phyloP scores from a whole-genome alignment of 2,329 filamentous ascomycete genomes.

The Exophiala spinifera region DNA sequence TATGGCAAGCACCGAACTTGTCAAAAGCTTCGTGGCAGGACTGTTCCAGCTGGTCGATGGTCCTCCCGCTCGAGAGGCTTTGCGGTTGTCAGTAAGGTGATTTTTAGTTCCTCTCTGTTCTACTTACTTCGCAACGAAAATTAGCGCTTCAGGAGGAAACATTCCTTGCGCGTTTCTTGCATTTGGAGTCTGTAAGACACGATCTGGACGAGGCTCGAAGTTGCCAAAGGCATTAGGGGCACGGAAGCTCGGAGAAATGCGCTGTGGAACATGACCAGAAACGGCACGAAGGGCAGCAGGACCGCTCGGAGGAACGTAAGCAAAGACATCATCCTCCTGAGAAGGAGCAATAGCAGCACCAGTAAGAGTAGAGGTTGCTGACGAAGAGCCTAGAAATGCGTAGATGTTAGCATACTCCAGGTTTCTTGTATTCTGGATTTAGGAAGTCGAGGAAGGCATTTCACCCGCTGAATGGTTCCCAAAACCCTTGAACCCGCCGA shows the following conservation, averaged over 20 bases:
- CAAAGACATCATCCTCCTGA: conserved; percentile 17
- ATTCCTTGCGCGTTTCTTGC: conserved; percentile 38
- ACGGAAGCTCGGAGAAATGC: conserved; percentile 5
- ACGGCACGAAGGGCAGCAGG: not conserved
- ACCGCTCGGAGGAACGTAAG: not conserved
- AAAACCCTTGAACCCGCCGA: not conserved
- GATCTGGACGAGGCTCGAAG: conserved; percentile 31
- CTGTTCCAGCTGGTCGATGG: conserved; percentile 32
- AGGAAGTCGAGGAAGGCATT: not conserved
- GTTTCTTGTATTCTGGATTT: not conserved
- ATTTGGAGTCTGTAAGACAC: conserved; percentile 30
- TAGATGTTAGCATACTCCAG: not conserved
- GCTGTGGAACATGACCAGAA: conserved; percentile 1
- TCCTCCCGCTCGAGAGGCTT: conserved; percentile 32
- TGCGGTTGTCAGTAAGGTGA: conserved; percentile 1
- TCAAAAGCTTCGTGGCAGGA: conserved; percentile 34
- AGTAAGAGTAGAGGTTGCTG: not conserved
- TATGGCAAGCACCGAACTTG: conserved; percentile 35
- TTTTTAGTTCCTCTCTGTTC: conserved; percentile 12
- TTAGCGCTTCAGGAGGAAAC: conserved; percentile 36
- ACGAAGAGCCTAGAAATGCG: not conserved
- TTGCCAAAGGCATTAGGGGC: not conserved
- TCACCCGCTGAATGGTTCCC: not conserved
- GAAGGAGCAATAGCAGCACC: not conserved
- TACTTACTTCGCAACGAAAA: conserved; percentile 42